phyloP scores from a whole-genome alignment of 2,329 filamentous ascomycete species.

The Coniochaeta pulveracea region DNA sequence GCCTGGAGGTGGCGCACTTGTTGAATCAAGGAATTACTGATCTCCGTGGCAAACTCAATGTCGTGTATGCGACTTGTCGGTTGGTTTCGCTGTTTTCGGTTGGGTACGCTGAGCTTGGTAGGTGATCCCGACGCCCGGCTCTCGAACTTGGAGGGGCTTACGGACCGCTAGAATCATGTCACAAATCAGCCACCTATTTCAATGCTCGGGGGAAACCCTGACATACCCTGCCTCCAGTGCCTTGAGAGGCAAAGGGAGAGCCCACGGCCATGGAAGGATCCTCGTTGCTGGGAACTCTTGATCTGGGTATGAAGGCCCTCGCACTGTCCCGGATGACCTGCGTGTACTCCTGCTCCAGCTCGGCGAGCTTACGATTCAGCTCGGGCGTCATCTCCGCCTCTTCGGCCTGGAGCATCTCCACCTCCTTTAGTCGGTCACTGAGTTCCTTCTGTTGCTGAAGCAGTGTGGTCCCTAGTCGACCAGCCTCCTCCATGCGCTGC shows the following conservation, averaged over 20 bases:
- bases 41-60: conserved; percentile 96
- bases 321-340: conserved; percentile 86
- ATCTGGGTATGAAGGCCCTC: conserved; percentile 76
- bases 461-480: conserved; percentile 76
- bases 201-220: background rate
- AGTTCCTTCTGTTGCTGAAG: conserved; percentile 80
- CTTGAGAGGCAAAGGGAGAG: conserved; percentile 42
- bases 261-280: conserved; percentile 23
- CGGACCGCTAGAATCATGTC: conserved; percentile 42
- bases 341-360: conserved; percentile 91
- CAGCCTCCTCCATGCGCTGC: conserved; percentile 81
- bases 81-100: conserved; percentile 82
- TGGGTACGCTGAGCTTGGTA: conserved; percentile 78
- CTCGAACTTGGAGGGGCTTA: conserved; percentile 69
- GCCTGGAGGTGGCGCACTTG: conserved; percentile 87
- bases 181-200: background rate
- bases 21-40: conserved; percentile 86
- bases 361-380: conserved; percentile 68
- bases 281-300: conserved; percentile 65
- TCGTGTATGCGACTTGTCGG: conserved; percentile 82
- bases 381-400: conserved; percentile 75
- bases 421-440: conserved; percentile 69
- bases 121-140: conserved; percentile 77
- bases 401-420: conserved; percentile 66
- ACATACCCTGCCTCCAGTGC: conserved; percentile 40